phyloP scores from a whole-genome alignment of 2,329 filamentous ascomycete genomes.

The Beauveria asiatica region DNA sequence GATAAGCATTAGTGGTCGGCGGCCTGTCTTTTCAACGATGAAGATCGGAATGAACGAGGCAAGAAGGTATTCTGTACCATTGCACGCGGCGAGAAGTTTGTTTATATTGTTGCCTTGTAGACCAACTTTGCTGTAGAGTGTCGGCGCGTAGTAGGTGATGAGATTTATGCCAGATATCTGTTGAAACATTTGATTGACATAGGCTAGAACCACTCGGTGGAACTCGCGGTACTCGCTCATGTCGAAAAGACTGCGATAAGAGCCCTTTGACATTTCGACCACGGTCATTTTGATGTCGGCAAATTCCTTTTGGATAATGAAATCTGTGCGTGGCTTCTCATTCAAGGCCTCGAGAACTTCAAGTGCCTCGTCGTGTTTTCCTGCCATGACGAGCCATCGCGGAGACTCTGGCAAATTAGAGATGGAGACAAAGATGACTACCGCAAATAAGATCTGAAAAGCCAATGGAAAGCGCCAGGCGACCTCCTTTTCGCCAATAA shows the following conservation, averaged over 20 bases:
- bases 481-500: slow-evolving; percentile 16
- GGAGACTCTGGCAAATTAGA: slow-evolving; percentile 23
- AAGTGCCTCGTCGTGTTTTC: slow-evolving; percentile 22
- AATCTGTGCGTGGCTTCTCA: slow-evolving; percentile 7
- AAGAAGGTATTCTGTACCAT: slow-evolving; percentile 19
- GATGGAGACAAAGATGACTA: slow-evolving; percentile 10
- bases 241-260: slow-evolving; percentile 50
- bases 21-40: slow-evolving; percentile 6
- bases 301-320: background rate
- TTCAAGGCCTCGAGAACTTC: slow-evolving; percentile 38
- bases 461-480: slow-evolving; percentile 24
- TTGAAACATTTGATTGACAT: slow-evolving; percentile 49
- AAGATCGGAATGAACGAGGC: slow-evolving; percentile 7
- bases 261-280: slow-evolving; percentile 33
- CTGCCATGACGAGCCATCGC: slow-evolving; percentile 24
- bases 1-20: slow-evolving; percentile 7
- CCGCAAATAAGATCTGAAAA: slow-evolving; percentile 17
- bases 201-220: slow-evolving; percentile 45
- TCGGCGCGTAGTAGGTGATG: slow-evolving; percentile 20
- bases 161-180: slow-evolving; percentile 21
- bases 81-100: slow-evolving; percentile 12
- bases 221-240: slow-evolving; percentile 48
- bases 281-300: slow-evolving; percentile 6
- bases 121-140: slow-evolving; percentile 15
- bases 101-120: slow-evolving; percentile 8